These are phyloP conservation scores for Cardiospermum halicacabum DNA, from an alignment of 345 rosid genomes.

Conservation along the genomic window DNA sequence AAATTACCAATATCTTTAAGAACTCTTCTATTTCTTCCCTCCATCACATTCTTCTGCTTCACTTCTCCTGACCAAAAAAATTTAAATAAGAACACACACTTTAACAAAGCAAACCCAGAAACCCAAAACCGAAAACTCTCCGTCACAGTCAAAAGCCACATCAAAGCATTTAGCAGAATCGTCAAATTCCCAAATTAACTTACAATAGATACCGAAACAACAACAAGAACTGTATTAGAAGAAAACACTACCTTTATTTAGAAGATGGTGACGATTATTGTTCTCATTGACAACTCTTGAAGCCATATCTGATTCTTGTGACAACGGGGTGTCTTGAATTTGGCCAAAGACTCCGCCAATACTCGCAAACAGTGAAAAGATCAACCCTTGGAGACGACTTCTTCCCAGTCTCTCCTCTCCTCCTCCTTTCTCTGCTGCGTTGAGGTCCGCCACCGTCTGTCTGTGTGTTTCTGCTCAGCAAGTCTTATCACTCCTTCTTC, in stretches of 20 bases:
- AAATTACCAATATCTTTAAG: constrained; percentile 82
- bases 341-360: constrained; percentile 52
- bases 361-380: constrained; percentile 51
- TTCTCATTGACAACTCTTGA: constrained; percentile 23
- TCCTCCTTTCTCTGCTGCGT: too few species aligned
- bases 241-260: constrained; percentile 26
- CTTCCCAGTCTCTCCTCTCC: constrained; percentile 36
- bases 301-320: constrained; percentile 38
- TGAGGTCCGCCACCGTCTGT: constrained; percentile 46
- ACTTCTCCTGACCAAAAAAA: constrained; percentile 49
- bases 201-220: not conserved
- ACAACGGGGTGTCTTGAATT: constrained; percentile 16
- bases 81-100: too few species aligned
- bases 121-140: too few species aligned
- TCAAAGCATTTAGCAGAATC: too few species aligned
- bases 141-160: too few species aligned
- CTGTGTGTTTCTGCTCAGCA: constrained; percentile 1
- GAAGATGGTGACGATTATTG: constrained; percentile 26
- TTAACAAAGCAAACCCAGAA: too few species aligned
- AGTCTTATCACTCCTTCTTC: not conserved
- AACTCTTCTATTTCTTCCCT: constrained; percentile 52
- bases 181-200: too few species aligned
- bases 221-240: not conserved
- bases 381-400: constrained; percentile 59
- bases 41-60: constrained; percentile 41